Evolutionary conservation across 2,329 filamentous ascomycete genomes (phyloP).

Genomic region (Ophiosphaerella herpotricha): DNA sequence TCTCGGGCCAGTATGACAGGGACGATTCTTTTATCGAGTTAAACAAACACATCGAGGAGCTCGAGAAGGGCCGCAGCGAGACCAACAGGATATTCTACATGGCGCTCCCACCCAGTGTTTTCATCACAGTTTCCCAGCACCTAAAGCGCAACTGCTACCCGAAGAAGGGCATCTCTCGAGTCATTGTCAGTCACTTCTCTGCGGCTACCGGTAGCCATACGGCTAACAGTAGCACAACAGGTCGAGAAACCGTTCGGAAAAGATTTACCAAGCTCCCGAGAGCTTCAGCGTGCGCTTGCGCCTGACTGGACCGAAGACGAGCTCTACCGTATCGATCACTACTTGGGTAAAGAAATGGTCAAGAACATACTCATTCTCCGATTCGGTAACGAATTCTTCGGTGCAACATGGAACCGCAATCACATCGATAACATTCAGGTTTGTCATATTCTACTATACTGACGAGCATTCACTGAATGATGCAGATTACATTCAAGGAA

Average conservation of each 20-base stretch:
- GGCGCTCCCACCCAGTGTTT: slow-evolving; percentile 96
- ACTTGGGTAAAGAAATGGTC: slow-evolving; percentile 99
- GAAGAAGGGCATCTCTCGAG: slow-evolving; percentile 82
- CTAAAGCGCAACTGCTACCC: slow-evolving; percentile 98
- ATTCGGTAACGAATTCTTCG: slow-evolving; percentile 98
- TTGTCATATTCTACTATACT: slow-evolving; percentile 17
- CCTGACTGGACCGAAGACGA: slow-evolving; percentile 99
- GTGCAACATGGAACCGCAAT: slow-evolving; percentile 97
- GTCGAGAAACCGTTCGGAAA: slow-evolving; percentile 99
- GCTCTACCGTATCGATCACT: slow-evolving; percentile 99
- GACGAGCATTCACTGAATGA: slow-evolving; percentile 12
- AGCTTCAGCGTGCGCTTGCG: slow-evolving; percentile 91
- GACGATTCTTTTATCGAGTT: slow-evolving; percentile 91
- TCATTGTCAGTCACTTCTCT: slow-evolving; percentile 70
- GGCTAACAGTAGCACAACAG: slow-evolving; percentile 52
- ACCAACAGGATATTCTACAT: slow-evolving; percentile 98
- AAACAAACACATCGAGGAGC: slow-evolving; percentile 80
- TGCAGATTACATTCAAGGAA: slow-evolving; percentile 94
- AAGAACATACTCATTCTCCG: slow-evolving; percentile 98
- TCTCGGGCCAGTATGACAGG: slow-evolving; percentile 97
- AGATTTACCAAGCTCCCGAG: slow-evolving; percentile 89
- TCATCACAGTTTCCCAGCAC: slow-evolving; percentile 96
- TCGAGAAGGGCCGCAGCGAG: slow-evolving; percentile 82
- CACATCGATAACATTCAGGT: slow-evolving; percentile 98
- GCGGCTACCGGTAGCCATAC: slow-evolving; percentile 6